Base-by-base conservation (phyloP, 2,329 filamentous ascomycete genomes). In the Myrmaecium sp. region DNA sequence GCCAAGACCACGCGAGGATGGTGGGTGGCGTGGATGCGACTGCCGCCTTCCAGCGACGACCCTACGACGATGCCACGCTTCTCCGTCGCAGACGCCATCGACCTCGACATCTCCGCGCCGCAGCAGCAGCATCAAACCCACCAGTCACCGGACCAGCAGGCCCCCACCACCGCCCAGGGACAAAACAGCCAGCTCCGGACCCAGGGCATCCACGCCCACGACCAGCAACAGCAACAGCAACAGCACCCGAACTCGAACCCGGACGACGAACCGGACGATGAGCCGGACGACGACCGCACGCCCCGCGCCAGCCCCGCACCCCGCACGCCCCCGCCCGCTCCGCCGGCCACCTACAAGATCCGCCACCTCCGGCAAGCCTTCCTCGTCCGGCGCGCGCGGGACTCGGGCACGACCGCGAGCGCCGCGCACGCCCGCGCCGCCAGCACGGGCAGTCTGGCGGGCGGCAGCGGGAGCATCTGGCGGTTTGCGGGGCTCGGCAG, bases 11-110 rank as follows among this genome's bases (percentile, higher is more conserved):
- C 50, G 22, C 59, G 69, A n/a, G 66, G 66, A 5, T 75, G 69
- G 69, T 75, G 70, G 70, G 58, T 75, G 2, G 62, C 73, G 13
- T 75, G 70, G 69, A 62, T 74, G 46, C 58, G 66, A 6, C 46
- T 72, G 0, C 46, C 48, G 11, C 30, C 30, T 6, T 29, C 30
- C 7, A 20, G 18, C n/a, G 18, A 20, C 7, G 18, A n/a, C 7
- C 7, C 18, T 20, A 7, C 7, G 18, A 20, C 7, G 21, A 12
- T 8, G 12, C 9, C 21, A 13, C 9, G 6, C 14, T 7, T 13
- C 21, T 7, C 6, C 9, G 21, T 13, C 11, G 17, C 5, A 12
- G 21, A 7, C 11, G 16, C 11, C 5, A 14, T 7, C 10, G 10
- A 9, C 21, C 21, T 23, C 21, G 11, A n/a, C 4, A 5, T 10